Base-by-base conservation (phyloP, 345 rosid species). In the Orychophragmus violaceus region DNA sequence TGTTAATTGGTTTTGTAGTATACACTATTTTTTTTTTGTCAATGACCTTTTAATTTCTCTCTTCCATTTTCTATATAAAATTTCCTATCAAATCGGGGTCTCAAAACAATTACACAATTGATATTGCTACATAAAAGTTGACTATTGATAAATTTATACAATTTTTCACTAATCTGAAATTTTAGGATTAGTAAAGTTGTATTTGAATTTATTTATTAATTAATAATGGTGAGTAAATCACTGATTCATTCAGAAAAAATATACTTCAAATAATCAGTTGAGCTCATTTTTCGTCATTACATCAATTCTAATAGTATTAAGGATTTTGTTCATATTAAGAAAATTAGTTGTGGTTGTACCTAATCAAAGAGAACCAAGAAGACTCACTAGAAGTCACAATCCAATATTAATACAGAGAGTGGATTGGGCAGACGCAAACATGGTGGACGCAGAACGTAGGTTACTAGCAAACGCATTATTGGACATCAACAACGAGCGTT, bases 361-460 rank as follows among this genome's bases (percentile, higher is more conserved):
- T 13, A 36, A 58, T 58, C 21, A 37, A 58, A 22, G 13, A 58
- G 48, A 58, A 48, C 3, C 3, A 23, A 22, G 30, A 13, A 25
- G 6, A 51, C n/a, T 1, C 33, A 13, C 18, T 12, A 51, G 11
- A 57, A 59, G 64, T 60, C 11, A 59, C 32, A 13, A 41, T 48
- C 14, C 10, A 48, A 68, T 53, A 65, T 12, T 37, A 69, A 23
- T 6, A 75, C 84, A 91, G 98, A 75, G 73, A 36, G 98, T 82
- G 6, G 55, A 48, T 30, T 91, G 95, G 98, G 98, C 85, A 58
- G 49, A 78, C 2, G 85, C 82, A 9, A 86, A 81, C 51, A 87
- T 91, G 96, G 76, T 91, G 0, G 96, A 91, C 73, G 91, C 96
- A 1, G 98, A 91, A 74, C 80, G 90, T 19, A 83, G 98, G 3